Conservation (phyloP, 192 early-diverging fungal species). For the Mortierella claussenii region DNA sequence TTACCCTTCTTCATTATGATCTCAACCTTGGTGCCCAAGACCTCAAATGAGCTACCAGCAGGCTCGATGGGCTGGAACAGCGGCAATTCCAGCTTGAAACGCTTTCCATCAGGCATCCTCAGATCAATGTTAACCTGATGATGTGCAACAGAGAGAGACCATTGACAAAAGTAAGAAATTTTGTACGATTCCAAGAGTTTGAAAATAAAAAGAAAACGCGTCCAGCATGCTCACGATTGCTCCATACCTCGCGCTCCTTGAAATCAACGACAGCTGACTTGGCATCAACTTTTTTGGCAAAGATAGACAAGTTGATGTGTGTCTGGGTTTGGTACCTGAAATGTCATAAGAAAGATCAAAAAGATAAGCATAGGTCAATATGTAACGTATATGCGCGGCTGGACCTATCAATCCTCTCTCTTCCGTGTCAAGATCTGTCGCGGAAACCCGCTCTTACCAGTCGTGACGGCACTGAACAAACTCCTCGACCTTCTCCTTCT, state of each 20-base stretch:
- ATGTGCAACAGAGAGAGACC: not conserved
- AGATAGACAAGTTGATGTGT: constrained; percentile 88
- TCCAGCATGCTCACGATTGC: too few relatives aligned
- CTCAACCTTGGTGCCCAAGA: constrained; percentile 84
- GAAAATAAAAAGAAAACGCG: not conserved
- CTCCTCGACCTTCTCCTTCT: constrained; percentile 57
- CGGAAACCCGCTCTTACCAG: too few relatives aligned
- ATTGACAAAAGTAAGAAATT: too few relatives aligned
- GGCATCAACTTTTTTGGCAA: constrained; percentile 91
- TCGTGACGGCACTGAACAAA: constrained; percentile 86
- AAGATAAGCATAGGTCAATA: not conserved
- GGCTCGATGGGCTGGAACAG: constrained; percentile 85
- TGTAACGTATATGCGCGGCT: not conserved
- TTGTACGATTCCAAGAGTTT: too few relatives aligned
- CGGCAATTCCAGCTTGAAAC: constrained; percentile 72
- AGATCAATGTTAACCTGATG: constrained; percentile 74
- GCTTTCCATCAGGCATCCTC: constrained; percentile 80
- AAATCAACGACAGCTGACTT: constrained; percentile 78
- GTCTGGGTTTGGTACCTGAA: constrained; percentile 86
- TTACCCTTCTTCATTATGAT: constrained; percentile 81
- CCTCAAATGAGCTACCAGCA: constrained; percentile 67
- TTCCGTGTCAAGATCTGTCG: too few relatives aligned
- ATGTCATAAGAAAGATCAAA: too few relatives aligned
- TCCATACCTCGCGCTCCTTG: constrained; percentile 61
- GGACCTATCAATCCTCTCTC: too few relatives aligned